Percentiles rank a stretch among this genome's conserved stretches.
Evolutionary conservation across 192 early-diverging fungal genomes (phyloP).

Genomic region (Entomortierella parvispora): DNA sequence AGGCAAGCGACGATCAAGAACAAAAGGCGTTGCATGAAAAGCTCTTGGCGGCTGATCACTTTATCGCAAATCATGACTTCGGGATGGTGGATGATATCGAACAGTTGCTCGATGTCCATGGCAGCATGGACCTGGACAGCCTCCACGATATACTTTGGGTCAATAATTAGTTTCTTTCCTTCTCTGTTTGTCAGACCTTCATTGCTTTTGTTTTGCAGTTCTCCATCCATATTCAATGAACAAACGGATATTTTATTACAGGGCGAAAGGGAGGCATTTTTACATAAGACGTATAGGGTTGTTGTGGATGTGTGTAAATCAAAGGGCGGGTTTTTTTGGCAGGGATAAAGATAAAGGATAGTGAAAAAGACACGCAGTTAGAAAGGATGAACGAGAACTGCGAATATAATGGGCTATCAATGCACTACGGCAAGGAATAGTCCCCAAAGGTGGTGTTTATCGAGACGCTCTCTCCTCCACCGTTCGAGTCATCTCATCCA

Average conservation of each 20-base stretch:
- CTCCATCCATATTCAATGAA: neutral
- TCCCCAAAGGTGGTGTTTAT: neutral
- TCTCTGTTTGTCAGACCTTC: neutral
- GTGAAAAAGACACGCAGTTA: neutral
- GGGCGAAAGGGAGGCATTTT: no score
- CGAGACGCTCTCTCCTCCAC: constrained; percentile 11
- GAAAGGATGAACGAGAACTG: no score
- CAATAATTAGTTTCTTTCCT: neutral
- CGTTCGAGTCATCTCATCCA: constrained; percentile 31
- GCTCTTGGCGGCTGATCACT: neutral
- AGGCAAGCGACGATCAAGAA: neutral
- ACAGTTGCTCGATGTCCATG: constrained; percentile 9
- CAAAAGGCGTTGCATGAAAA: neutral
- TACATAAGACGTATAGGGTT: no score
- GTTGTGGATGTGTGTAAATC: no score
- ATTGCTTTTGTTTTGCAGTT: neutral
- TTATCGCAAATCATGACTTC: constrained; percentile 24
- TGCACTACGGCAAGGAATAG: no score
- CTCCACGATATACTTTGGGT: constrained; percentile 40
- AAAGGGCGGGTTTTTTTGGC: neutral
- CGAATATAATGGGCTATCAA: no score
- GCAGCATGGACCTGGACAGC: constrained; percentile 13
- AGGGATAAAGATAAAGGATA: neutral
- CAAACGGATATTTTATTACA: neutral
- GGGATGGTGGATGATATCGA: constrained; percentile 29